Conservation (phyloP, 2,329 filamentous ascomycete species). For the Nannizzia gypsea region DNA sequence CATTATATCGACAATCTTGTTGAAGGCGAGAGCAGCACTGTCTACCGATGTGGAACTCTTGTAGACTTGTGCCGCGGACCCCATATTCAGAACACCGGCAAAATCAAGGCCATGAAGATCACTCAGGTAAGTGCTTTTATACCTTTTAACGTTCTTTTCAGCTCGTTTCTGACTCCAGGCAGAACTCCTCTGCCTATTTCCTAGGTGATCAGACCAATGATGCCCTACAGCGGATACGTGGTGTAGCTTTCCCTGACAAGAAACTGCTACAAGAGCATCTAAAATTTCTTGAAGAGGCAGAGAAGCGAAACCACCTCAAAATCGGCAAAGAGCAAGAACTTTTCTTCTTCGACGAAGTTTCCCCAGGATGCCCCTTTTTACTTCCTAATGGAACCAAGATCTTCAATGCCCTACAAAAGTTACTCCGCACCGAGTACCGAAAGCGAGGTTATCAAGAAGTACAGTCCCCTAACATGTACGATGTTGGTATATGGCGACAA, state of each 20-base stretch:
- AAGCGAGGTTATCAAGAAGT: constrained; percentile 91
- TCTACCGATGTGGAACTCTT: constrained; percentile 84
- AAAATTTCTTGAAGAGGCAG: constrained; percentile 93
- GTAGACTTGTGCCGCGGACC: constrained; percentile 94
- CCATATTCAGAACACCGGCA: constrained; percentile 83
- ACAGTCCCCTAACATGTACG: constrained; percentile 93
- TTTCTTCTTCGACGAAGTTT: constrained; percentile 90
- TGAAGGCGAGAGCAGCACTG: constrained; percentile 81
- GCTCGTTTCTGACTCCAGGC: constrained; percentile 21
- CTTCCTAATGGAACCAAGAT: constrained; percentile 86
- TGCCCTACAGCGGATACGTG: constrained; percentile 90
- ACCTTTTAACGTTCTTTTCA: too few relatives aligned
- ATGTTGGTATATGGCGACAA: constrained; percentile 81
- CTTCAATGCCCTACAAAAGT: constrained; percentile 74
- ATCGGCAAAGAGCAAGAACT: constrained; percentile 93
- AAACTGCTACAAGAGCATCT: constrained; percentile 87
- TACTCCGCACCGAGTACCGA: constrained; percentile 80
- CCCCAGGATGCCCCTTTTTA: constrained; percentile 89
- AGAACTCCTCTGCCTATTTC: constrained; percentile 76
- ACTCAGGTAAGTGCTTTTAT: constrained; percentile 49
- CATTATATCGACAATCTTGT: constrained; percentile 95
- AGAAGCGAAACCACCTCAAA: constrained; percentile 87
- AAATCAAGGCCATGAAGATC: constrained; percentile 89
- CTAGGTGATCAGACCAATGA: constrained; percentile 88
- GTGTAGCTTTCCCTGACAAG: constrained; percentile 94